Conservation (phyloP, 2,329 filamentous ascomycete species). For the Sarocladium oryzae region DNA sequence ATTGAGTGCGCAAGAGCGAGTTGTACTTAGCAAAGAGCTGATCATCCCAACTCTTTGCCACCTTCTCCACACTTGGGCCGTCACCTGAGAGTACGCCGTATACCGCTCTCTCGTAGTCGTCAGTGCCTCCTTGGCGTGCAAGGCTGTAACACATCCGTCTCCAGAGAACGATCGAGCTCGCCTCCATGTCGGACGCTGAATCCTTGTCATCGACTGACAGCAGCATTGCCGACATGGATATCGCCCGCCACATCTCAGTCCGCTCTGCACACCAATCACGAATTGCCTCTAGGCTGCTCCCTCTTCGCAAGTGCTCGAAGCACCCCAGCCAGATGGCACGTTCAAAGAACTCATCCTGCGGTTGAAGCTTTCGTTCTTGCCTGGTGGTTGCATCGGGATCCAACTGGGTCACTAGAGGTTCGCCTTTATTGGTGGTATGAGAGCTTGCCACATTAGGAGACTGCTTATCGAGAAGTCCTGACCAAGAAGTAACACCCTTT, state of each 20-base stretch:
- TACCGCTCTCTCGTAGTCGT: slow-evolving; percentile 79
- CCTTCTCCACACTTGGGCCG: slow-evolving; percentile 65
- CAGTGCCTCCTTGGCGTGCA: slow-evolving; percentile 61
- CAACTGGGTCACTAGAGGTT: slow-evolving; percentile 73
- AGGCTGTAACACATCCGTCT: slow-evolving; percentile 69
- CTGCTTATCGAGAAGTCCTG: slow-evolving; percentile 57
- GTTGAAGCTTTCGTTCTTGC: slow-evolving; percentile 69
- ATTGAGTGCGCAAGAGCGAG: slow-evolving; percentile 71
- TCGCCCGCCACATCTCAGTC: slow-evolving; percentile 83
- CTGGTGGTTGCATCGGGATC: slow-evolving; percentile 86
- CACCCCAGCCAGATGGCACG: slow-evolving; percentile 88
- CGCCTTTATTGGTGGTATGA: slow-evolving; percentile 52
- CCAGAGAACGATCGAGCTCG: slow-evolving; percentile 57
- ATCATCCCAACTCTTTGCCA: slow-evolving; percentile 79
- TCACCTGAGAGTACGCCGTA: slow-evolving; percentile 89
- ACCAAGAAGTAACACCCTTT: slow-evolving; percentile 69
- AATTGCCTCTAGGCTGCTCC: slow-evolving; percentile 67
- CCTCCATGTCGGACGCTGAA: slow-evolving; percentile 22
- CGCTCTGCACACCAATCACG: slow-evolving; percentile 80
- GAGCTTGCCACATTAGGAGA: slow-evolving; percentile 49
- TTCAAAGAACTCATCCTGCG: slow-evolving; percentile 83
- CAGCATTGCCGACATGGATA: slow-evolving; percentile 71
- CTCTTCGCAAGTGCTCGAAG: slow-evolving; percentile 85
- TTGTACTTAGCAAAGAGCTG: slow-evolving; percentile 84
- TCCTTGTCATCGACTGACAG: slow-evolving; percentile 44